Base-by-base conservation (phyloP, 371 early-diverging fungal species). In the Syncephalis plumigaleata region DNA sequence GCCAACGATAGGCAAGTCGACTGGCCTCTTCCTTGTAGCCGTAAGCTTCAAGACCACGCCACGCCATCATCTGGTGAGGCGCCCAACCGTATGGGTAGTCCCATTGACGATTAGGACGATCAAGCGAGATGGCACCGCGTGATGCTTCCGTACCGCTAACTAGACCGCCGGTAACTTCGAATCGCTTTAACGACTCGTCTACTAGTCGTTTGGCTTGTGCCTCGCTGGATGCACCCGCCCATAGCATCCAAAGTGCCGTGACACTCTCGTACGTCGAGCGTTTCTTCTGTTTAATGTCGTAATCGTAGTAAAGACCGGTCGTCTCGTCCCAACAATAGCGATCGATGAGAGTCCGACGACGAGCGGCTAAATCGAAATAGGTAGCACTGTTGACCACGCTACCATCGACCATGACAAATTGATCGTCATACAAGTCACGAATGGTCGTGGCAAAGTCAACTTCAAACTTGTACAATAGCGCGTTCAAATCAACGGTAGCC, bases 21-120 rank as follows among this genome's bases (percentile, higher is more conserved):
- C 75, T 65, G 2, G 93, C 85, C 21, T 79, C 82, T 24, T 75
- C 77, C 40, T 51, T 53, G 58, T 73, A 85, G 4, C 87, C 89
- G 62, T 94, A 96, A 49, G 74, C 73, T 50, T 74, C 75, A 46
- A 93, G 68, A 1, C 86, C 94, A 50, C 74, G 67, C 97, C 97
- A 96, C 1, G 92, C 84, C 57, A 96, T 66, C 42, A 96, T 94
- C 60, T 96, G 97, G 63, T 94, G 95, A 40, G 97, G 97, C 21
- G 93, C 93, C 97, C 97, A 94, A 9, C 97, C 91, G 54, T 77
- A 91, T 0, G 87, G 90, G 53, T 79, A 90, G 56, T 95, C 96
- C 95, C 95, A 94, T 55, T 96, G 97, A 36, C 95, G 79, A 52
- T 87, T 87, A 23, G 95, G 95, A 18, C 97, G 68, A 50, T 79